These are phyloP conservation scores for Diplocarpon mali DNA, from an alignment of 2,329 filamentous ascomycete species.

Conservation along the genomic window DNA sequence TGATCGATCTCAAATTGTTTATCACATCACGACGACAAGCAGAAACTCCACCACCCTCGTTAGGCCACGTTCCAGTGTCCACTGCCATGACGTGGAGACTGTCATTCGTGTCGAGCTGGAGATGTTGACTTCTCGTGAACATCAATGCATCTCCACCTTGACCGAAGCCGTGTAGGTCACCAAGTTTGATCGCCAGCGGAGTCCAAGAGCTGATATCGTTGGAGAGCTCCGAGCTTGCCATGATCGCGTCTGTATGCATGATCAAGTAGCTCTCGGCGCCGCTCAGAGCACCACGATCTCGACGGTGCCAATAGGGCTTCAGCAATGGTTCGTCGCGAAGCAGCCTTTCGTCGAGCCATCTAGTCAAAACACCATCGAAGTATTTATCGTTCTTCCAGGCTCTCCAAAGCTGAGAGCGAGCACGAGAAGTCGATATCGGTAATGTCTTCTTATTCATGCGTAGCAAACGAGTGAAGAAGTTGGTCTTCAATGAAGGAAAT, in stretches of 20 bases:
- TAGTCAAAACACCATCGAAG: slow-evolving; percentile 35
- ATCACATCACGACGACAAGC: slow-evolving; percentile 40
- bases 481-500: slow-evolving; percentile 29
- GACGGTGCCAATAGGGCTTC: slow-evolving; percentile 31
- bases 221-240: slow-evolving; percentile 27
- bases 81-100: slow-evolving; percentile 33
- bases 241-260: slow-evolving; percentile 26
- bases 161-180: slow-evolving; percentile 30
- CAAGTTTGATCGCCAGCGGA: slow-evolving; percentile 28
- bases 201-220: slow-evolving; percentile 27
- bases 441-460: slow-evolving; percentile 29
- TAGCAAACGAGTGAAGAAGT: slow-evolving; percentile 26
- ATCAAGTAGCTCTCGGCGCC: slow-evolving; percentile 33
- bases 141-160: slow-evolving; percentile 29
- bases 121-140: slow-evolving; percentile 29
- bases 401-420: slow-evolving; percentile 36
- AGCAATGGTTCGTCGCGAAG: slow-evolving; percentile 31
- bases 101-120: slow-evolving; percentile 31
- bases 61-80: slow-evolving; percentile 23
- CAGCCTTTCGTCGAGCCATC: slow-evolving; percentile 36
- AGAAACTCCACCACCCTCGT: slow-evolving; percentile 35
- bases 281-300: slow-evolving; percentile 29
- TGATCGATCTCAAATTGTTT: slow-evolving; percentile 36
- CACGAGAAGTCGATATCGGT: slow-evolving; percentile 33
- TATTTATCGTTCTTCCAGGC: slow-evolving; percentile 34